These are phyloP conservation scores for Boechera divaricarpa DNA, from an alignment of 345 rosid species.

Conservation along the genomic window DNA sequence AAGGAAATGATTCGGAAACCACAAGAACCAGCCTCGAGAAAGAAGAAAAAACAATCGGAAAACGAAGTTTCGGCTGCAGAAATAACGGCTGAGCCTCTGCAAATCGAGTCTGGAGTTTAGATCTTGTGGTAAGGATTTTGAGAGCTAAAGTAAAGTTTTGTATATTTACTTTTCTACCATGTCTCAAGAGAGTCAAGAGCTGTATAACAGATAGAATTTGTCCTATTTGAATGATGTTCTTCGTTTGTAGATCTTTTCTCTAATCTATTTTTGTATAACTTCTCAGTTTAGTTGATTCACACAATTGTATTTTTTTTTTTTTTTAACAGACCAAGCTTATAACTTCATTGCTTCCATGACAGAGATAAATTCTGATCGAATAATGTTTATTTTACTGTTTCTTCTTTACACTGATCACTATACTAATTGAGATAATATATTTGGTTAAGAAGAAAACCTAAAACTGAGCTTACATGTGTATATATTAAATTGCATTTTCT, in stretches of 20 bases:
- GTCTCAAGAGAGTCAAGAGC: conserved; percentile 21
- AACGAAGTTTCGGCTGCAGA: conserved; percentile 15
- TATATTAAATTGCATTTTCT: conserved; percentile 5
- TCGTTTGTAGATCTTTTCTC: conserved; percentile 7
- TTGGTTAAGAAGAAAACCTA: neutral
- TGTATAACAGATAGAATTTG: conserved; percentile 39
- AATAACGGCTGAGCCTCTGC: conserved; percentile 20
- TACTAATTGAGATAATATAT: conserved; percentile 21
- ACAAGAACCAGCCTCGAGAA: conserved; percentile 70
- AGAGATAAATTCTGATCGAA: neutral
- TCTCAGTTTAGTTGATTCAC: conserved; percentile 2
- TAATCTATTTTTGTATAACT: conserved; percentile 8
- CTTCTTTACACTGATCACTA: conserved; percentile 11
- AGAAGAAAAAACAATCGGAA: conserved; percentile 55
- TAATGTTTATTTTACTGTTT: neutral
- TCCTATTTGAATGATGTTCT: conserved; percentile 36
- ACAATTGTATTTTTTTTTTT: neutral
- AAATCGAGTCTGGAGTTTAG: conserved; percentile 14
- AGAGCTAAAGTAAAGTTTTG: conserved; percentile 44
- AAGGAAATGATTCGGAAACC: conserved; percentile 70
- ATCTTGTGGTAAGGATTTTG: conserved; percentile 14
- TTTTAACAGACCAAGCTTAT: neutral
- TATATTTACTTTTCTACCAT: conserved; percentile 35
- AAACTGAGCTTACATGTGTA: conserved; percentile 7
- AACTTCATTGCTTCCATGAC: neutral